These are phyloP conservation scores for Trichoderma asperelloides DNA, from an alignment of 495 filamentous ascomycete genomes.

Conservation along the genomic window DNA sequence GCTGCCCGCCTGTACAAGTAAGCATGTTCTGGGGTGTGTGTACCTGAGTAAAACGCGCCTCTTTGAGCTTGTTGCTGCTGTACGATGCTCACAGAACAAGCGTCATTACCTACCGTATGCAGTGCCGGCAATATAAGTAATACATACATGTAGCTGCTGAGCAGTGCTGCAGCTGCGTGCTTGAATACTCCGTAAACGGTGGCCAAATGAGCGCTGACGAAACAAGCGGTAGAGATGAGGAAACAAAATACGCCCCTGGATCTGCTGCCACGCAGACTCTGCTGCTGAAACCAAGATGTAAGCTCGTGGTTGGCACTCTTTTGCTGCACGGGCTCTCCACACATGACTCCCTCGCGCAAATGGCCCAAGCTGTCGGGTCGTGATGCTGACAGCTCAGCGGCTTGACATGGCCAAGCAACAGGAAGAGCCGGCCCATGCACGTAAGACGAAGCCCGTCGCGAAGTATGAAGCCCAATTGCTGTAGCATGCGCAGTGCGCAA, in stretches of 20 bases:
- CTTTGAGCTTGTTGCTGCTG: not conserved
- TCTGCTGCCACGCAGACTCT: not conserved
- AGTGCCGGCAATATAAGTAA: not conserved
- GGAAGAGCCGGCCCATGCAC: not conserved
- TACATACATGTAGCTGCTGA: no score
- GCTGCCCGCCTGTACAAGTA: no score
- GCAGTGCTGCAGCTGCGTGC: not conserved
- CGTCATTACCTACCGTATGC: no score
- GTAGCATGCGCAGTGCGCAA: no score
- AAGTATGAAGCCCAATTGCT: not conserved
- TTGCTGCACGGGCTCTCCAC: not conserved
- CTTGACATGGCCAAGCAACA: no score
- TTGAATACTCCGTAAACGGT: not conserved
- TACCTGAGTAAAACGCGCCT: no score
- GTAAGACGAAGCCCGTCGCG: not conserved
- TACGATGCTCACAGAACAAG: not conserved
- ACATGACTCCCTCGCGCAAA: not conserved
- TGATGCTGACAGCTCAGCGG: not conserved
- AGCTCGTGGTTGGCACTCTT: not conserved
- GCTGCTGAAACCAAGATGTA: not conserved
- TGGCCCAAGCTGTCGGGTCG: constrained; percentile 3
- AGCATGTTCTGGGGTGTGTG: no score
- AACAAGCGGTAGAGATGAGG: not conserved
- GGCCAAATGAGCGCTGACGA: not conserved
- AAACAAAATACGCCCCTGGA: not conserved